phyloP scores from a whole-genome alignment of 2,329 filamentous ascomycete species.

The Phialophora chinensis region DNA sequence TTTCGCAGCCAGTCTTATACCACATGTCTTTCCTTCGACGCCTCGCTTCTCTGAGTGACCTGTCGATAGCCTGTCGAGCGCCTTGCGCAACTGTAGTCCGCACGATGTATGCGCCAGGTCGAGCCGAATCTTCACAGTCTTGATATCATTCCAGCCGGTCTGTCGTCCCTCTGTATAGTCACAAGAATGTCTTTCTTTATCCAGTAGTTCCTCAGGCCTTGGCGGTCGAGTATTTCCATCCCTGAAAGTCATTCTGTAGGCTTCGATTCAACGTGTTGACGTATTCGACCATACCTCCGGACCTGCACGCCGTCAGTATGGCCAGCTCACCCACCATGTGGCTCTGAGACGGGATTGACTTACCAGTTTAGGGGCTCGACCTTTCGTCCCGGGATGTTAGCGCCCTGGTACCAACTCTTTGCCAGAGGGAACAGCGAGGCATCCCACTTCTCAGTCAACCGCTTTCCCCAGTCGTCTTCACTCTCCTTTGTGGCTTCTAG shows the following conservation, averaged over 20 bases:
- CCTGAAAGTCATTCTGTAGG: conserved; percentile 34
- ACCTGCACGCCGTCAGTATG: conserved; percentile 26
- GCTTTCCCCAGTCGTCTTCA: conserved; percentile 56
- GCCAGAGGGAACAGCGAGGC: conserved; percentile 57
- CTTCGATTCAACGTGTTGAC: conserved; percentile 30
- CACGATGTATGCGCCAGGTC: background rate
- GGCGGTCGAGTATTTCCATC: conserved; percentile 31
- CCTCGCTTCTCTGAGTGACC: background rate
- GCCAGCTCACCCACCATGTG: too few relatives aligned
- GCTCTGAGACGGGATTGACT: conserved; percentile 5
- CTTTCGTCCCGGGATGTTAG: conserved; percentile 60
- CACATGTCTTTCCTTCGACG: background rate
- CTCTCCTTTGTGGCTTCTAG: conserved; percentile 58
- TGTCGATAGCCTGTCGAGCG: background rate
- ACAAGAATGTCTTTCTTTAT: background rate
- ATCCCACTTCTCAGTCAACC: conserved; percentile 50
- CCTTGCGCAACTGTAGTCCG: background rate
- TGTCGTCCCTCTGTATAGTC: background rate
- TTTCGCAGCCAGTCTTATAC: background rate
- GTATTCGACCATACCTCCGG: conserved; percentile 36
- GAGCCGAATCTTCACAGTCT: background rate
- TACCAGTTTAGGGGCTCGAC: conserved; percentile 58
- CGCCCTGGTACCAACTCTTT: conserved; percentile 63
- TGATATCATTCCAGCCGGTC: background rate
- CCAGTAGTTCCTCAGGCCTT: background rate